Base-by-base conservation (phyloP, 1,139 yeast species). In the Geotrichum bryndzae region DNA sequence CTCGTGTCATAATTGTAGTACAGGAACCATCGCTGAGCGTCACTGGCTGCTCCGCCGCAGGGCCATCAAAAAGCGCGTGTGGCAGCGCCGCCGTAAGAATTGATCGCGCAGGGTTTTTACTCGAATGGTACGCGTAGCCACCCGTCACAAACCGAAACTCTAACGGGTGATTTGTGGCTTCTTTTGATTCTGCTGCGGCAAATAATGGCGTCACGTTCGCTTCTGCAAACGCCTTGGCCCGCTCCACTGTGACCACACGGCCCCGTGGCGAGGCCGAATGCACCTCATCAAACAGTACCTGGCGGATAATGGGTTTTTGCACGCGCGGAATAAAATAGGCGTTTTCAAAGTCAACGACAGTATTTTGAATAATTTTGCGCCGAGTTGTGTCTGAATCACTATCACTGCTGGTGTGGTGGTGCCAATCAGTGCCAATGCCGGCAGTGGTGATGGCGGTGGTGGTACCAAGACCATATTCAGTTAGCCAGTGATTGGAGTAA, bases 91-190 rank as follows among this genome's bases (percentile, higher is more conserved):
- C 45, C 22, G 48, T 54, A 7, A 61, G 38, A 23, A 58, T 59
- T 22, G 51, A 41, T 5, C 64, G 56, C 13, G 62, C 54, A 1
- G 64, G 62, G 48, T 61, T 54, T 45, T 61, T 61, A 27, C 60
- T 59, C 1, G 61, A n/a, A 23, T 61, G 64, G 38, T 61, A 61
- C 4, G 64, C 62, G 53, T 61, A 61, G 29, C 64, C 64, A 22
- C 64, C 60, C 13, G 59, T 54, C 13, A 59, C 61, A 38, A 53
- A 61, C 6, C 54, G 50, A 33, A 61, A 61, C 53, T 61, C 59
- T 10, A 56, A 15, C 18, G 46, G 18, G 6, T 15, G 46, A 15
- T 2, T 41, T 5, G 46, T 2, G 8, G 18, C 18, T 18, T 41
- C 46, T 41, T 41, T 41, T 10, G 41, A 38, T 11, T 46, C 15